Conservation (phyloP, 352 stramenopile species). For the Phytophthora aleatoria region DNA sequence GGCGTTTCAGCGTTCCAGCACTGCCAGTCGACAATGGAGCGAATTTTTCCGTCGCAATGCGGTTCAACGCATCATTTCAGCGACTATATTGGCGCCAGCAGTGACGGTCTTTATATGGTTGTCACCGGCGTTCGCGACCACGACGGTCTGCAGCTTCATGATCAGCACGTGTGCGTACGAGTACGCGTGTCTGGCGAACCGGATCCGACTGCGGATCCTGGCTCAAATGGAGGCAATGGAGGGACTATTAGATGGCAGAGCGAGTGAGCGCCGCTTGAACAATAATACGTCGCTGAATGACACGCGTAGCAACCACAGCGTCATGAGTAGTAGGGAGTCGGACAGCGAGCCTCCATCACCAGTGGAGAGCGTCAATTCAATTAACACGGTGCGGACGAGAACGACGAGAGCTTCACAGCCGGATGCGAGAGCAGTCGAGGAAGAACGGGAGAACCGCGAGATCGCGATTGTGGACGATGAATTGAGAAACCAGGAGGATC, state of each 20-base stretch:
- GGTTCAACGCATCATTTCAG: slow-evolving; percentile 67
- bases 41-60: slow-evolving; percentile 50
- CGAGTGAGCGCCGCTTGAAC: background rate
- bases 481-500: slow-evolving; percentile 25
- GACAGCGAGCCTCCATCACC: slow-evolving; percentile 6
- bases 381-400: slow-evolving; percentile 4
- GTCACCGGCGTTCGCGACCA: slow-evolving; percentile 63
- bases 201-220: slow-evolving; percentile 62
- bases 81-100: slow-evolving; percentile 51
- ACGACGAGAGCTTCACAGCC: slow-evolving; percentile 2
- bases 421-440: slow-evolving; percentile 15
- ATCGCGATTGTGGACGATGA: slow-evolving; percentile 36
- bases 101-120: slow-evolving; percentile 74
- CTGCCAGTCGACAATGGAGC: slow-evolving; percentile 9
- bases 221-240: slow-evolving; percentile 35
- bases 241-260: slow-evolving; percentile 1
- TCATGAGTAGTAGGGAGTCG: slow-evolving; percentile 17
- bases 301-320: slow-evolving; percentile 26
- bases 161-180: slow-evolving; percentile 68
- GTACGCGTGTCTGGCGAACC: slow-evolving; percentile 70
- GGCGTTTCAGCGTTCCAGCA: background rate
- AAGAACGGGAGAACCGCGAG: slow-evolving; percentile 32
- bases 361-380: background rate
- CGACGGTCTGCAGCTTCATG: slow-evolving; percentile 65
- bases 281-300: slow-evolving; percentile 31